Base-by-base conservation (phyloP, 2,329 filamentous ascomycete genomes). In the Colletotrichum horii region DNA sequence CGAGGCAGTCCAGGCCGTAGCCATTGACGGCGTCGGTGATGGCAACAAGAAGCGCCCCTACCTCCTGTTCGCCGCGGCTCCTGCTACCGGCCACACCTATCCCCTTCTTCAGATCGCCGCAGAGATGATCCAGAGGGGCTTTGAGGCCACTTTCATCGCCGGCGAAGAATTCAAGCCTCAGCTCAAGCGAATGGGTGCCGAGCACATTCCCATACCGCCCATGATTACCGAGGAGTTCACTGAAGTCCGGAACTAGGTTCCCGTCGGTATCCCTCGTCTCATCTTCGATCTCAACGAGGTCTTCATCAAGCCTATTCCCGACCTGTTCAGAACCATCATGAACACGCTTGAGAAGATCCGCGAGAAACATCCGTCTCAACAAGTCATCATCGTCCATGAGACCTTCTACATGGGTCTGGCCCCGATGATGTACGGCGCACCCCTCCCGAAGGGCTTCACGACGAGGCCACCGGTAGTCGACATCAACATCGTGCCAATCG, bases 321-420 rank as follows among this genome's bases (percentile, higher is more conserved):
- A 77, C 6, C 81, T 83, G 9, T 82, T 84, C 74, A 74, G 79
- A 55, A 80, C 82, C 7, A 60, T 86, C 8, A 83, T 85, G 70
- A 74, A 71, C 12, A 80, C 83, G 4, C 84, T 87, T 16, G 82
- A 83, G 78, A 79, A 78, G 6, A 75, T 85, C 34, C 80, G 81
- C 4, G 79, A 80, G 9, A 71, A 80, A 3, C 80, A 85, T 36
- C 82, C 83, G 4, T 77, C 75, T 6, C 81, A 84, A 11, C 81
- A 86, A 34, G 81, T 90, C 32, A 76, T 90, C 24, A 79, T 88
- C 15, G 67, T 90, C n/a, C 81, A 82, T 38, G 88, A 90, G 77
- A 79, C 81, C 4, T 78, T 82, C 4, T 85, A 83, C 60, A 80
- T 83, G 70, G 87, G 85, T 0, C 76, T 82, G 14, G 75, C 83